These are phyloP conservation scores for Candida sanyiensis DNA, from an alignment of 805 yeast species.

Conservation along the genomic window DNA sequence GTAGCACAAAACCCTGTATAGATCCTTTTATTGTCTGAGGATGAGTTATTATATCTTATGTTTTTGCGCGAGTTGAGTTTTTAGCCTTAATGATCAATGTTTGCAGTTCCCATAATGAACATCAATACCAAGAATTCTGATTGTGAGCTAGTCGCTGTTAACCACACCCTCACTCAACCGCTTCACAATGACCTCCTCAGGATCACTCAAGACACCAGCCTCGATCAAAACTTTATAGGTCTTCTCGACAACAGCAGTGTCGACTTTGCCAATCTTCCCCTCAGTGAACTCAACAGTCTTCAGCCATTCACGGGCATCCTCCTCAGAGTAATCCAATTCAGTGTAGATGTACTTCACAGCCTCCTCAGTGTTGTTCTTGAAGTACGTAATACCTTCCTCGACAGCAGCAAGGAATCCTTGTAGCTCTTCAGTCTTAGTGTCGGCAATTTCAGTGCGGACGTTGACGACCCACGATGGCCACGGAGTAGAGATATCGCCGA, in stretches of 20 bases:
- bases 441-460: conserved; percentile 38
- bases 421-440: conserved; percentile 27
- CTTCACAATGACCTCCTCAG: conserved; percentile 30
- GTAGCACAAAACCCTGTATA: no score
- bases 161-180: conserved; percentile 7
- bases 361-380: conserved; percentile 53
- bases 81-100: no score
- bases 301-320: conserved; percentile 79
- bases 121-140: no score
- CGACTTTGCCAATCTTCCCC: conserved; percentile 37
- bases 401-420: conserved; percentile 45
- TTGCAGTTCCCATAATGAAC: no score
- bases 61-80: no score
- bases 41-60: no score
- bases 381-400: conserved; percentile 64
- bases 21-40: no score
- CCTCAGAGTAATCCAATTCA: conserved; percentile 68
- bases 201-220: conserved; percentile 52
- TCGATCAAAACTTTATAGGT: conserved; percentile 52
- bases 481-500: conserved; percentile 89
- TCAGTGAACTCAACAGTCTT: conserved; percentile 61
- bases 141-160: no score
- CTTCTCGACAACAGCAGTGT: conserved; percentile 44
- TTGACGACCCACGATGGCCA: conserved; percentile 95
- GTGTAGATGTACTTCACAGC: conserved; percentile 58